These are phyloP conservation scores for Lactarius sp. DNA, from an alignment of 768 basidiomycete species.

Conservation along the genomic window DNA sequence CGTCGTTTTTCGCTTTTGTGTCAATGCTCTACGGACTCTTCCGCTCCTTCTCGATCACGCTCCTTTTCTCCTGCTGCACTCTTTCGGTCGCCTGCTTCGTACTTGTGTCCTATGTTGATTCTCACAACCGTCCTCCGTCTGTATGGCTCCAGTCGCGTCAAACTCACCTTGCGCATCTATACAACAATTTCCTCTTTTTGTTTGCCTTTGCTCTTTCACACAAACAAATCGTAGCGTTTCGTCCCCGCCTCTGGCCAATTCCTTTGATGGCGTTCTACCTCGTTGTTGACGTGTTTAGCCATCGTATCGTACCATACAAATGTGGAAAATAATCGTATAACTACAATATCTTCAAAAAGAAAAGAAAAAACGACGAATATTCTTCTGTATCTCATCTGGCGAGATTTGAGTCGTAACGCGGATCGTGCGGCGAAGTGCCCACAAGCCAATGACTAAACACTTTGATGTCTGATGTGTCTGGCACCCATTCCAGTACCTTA, in stretches of 20 bases:
- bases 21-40: constrained; percentile 13
- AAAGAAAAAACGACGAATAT: background rate
- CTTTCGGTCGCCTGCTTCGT: background rate
- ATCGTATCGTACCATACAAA: background rate
- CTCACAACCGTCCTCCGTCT: constrained; percentile 1
- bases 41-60: constrained; percentile 8
- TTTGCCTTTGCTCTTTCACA: background rate
- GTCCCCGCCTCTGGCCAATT: background rate
- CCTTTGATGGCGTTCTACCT: background rate
- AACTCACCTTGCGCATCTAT: constrained; percentile 15
- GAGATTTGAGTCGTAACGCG: background rate
- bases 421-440: constrained; percentile 14
- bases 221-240: constrained; percentile 5
- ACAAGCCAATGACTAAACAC: too few relatives aligned
- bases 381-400: background rate
- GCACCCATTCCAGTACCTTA: too few relatives aligned
- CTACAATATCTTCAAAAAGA: background rate
- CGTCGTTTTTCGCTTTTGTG: background rate
- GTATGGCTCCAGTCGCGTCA: constrained; percentile 4
- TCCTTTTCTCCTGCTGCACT: constrained; percentile 2
- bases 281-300: background rate
- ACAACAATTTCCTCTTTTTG: constrained; percentile 13
- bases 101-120: background rate
- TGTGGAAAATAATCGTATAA: constrained; percentile 3
- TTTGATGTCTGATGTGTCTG: too few relatives aligned